These are phyloP conservation scores for Ettlia oleoabundans DNA, from an alignment of 139 green algal species.

Conservation along the genomic window DNA sequence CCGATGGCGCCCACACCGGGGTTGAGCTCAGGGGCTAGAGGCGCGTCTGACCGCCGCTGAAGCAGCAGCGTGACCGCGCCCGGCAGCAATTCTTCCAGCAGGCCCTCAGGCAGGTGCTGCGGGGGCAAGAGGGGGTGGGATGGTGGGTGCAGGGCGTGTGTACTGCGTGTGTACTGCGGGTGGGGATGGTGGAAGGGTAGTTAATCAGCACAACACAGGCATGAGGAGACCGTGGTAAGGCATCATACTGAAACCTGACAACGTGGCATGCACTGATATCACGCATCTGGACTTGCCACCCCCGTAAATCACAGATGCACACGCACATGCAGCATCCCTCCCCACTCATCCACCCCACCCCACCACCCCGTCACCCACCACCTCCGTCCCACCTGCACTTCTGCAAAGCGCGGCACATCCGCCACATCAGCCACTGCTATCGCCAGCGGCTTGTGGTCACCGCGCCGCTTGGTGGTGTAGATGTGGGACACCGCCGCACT, in stretches of 20 bases:
- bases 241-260: too few relatives aligned
- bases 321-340: background rate
- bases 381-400: slow-evolving; percentile 38
- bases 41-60: slow-evolving; percentile 37
- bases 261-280: too few relatives aligned
- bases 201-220: too few relatives aligned
- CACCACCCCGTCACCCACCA: background rate
- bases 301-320: background rate
- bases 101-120: slow-evolving; percentile 49
- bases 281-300: too few relatives aligned
- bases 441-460: slow-evolving; percentile 53
- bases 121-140: background rate
- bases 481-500: slow-evolving; percentile 51
- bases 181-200: too few relatives aligned
- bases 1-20: slow-evolving; percentile 53
- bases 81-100: slow-evolving; percentile 74
- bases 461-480: slow-evolving; percentile 66
- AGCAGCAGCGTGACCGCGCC: slow-evolving; percentile 80
- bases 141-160: background rate
- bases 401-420: slow-evolving; percentile 53
- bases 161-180: too few relatives aligned
- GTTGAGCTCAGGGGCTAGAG: slow-evolving; percentile 58
- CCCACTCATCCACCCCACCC: background rate
- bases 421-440: slow-evolving; percentile 68
- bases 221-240: too few relatives aligned